Conservation (phyloP, 768 basidiomycete genomes). For the Tricholoma saponaceum region DNA sequence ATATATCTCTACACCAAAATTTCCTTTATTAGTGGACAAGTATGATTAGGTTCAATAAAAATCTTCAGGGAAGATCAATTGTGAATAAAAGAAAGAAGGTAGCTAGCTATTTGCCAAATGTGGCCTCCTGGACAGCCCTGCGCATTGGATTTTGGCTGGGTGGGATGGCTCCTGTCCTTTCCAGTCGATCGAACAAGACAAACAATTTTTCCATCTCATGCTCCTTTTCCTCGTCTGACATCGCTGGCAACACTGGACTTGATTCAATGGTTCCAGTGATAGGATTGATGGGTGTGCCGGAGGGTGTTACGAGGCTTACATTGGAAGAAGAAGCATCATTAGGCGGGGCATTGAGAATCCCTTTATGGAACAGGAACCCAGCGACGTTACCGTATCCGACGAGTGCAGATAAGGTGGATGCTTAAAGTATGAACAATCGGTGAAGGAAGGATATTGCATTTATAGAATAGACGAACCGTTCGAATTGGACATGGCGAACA, state of each 20-base stretch:
- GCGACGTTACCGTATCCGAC: conserved; percentile 96
- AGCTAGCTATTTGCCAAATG: conserved; percentile 1
- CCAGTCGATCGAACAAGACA: conserved; percentile 85
- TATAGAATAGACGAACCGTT: conserved; percentile 40
- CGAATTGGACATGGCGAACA: conserved; percentile 79
- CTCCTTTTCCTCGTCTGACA: conserved; percentile 97
- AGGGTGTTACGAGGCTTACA: conserved; percentile 29
- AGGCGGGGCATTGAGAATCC: conserved; percentile 64
- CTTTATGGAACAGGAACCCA: conserved; percentile 91
- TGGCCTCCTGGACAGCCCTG: conserved; percentile 49
- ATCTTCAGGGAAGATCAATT: not conserved
- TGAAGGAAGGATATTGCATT: not conserved
- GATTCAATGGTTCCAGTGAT: conserved; percentile 73
- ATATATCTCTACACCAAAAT: not conserved
- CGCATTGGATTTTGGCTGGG: conserved; percentile 68
- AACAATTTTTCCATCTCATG: conserved; percentile 89
- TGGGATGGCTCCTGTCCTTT: conserved; percentile 67
- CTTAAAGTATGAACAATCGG: conserved; percentile 25
- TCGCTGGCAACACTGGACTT: conserved; percentile 41
- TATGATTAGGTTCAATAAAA: not conserved
- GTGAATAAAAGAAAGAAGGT: no score
- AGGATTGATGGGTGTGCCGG: conserved; percentile 62
- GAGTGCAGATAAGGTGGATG: conserved; percentile 66
- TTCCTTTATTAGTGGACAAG: not conserved
- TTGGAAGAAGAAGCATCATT: conserved; percentile 23